phyloP scores from a whole-genome alignment of 192 early-diverging fungal genomes.

The Podila epigama region DNA sequence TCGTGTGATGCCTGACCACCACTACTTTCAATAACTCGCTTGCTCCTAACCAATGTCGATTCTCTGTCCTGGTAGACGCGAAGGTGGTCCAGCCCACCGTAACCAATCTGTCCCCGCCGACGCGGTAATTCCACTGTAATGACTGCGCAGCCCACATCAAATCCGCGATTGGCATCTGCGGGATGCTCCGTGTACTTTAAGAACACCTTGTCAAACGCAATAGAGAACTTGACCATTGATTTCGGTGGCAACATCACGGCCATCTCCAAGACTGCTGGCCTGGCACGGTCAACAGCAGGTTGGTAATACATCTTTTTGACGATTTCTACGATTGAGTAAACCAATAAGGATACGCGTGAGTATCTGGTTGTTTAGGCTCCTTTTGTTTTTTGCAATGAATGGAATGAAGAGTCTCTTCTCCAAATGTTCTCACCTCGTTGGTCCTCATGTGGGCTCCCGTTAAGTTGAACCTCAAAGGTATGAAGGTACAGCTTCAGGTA shows the following conservation, averaged over 20 bases:
- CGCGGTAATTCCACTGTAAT: conserved; percentile 49
- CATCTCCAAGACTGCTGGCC: conserved; percentile 85
- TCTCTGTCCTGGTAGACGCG: conserved; percentile 40
- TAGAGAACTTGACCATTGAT: conserved; percentile 69
- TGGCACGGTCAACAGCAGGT: conserved; percentile 79
- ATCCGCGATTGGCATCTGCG: conserved; percentile 96
- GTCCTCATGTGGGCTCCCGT: conserved; percentile 25
- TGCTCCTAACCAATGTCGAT: conserved; percentile 19
- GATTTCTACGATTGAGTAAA: conserved; percentile 43
- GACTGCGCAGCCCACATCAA: conserved; percentile 85
- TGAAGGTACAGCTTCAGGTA: conserved; percentile 90
- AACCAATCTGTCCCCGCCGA: conserved; percentile 32
- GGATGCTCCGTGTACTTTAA: conserved; percentile 96
- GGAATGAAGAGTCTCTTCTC: too few species aligned
- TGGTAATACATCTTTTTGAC: conserved; percentile 71
- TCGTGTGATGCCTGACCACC: too few species aligned
- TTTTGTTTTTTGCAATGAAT: too few species aligned
- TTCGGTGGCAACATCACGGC: conserved; percentile 71
- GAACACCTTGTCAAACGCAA: conserved; percentile 92
- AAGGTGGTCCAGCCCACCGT: conserved; percentile 38
- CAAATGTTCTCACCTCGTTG: conserved; percentile 13
- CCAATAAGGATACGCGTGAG: neutral
- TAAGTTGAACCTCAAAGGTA: conserved; percentile 71
- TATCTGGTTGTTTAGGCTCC: neutral
- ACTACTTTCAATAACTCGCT: neutral